Conservation (phyloP, 345 rosid genomes). For the Acer yangbiense region DNA sequence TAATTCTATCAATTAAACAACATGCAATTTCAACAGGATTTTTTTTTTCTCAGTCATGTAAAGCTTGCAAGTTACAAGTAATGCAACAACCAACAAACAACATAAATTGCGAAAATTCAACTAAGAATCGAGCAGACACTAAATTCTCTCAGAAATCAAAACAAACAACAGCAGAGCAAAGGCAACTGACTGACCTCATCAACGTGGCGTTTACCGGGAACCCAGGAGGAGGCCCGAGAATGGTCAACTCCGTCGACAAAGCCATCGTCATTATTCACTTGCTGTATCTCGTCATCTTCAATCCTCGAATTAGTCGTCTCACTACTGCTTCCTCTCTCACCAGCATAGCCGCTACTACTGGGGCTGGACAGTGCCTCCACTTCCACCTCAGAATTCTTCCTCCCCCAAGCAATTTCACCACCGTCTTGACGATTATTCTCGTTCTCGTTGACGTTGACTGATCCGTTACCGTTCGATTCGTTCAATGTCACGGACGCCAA, state of each 20-base stretch:
- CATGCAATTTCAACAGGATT: neutral
- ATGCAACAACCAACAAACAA: neutral
- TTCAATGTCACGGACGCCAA: slow-evolving; percentile 22
- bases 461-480: slow-evolving; percentile 16
- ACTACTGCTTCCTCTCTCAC: slow-evolving; percentile 89
- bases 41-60: neutral
- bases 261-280: slow-evolving; percentile 38
- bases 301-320: slow-evolving; percentile 49
- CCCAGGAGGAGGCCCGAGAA: slow-evolving; percentile 55
- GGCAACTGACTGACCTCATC: slow-evolving; percentile 57
- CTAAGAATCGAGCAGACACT: too few relatives aligned
- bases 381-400: slow-evolving; percentile 57
- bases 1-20: neutral
- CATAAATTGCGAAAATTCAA: neutral
- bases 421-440: neutral
- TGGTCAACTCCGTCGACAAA: slow-evolving; percentile 35
- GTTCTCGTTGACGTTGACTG: neutral
- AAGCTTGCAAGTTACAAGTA: too few relatives aligned
- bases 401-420: slow-evolving; percentile 26
- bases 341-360: slow-evolving; percentile 92
- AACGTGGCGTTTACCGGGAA: slow-evolving; percentile 83
- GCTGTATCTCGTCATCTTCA: slow-evolving; percentile 67
- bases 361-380: slow-evolving; percentile 70
- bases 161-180: neutral
- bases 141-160: neutral